Evolutionary conservation across 2,329 filamentous ascomycete species (phyloP).

Genomic region (Dactylellina parvicollis): DNA sequence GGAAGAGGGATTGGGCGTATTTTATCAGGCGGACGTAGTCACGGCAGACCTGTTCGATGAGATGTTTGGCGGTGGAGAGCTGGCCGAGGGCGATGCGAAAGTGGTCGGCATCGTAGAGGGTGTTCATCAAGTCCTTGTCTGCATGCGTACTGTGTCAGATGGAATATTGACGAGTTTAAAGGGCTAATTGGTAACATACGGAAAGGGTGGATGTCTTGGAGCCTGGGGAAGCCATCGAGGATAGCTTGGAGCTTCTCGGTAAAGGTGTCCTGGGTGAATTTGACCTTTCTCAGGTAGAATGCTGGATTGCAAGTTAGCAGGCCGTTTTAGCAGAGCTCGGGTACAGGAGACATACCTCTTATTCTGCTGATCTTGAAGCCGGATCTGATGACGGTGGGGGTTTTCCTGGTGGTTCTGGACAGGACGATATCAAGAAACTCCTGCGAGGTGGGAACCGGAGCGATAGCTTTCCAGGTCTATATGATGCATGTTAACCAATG

Average conservation of each 20-base stretch:
- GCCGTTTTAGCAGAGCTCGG: background rate
- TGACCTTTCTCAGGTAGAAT: conserved; percentile 98
- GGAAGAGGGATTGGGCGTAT: conserved; percentile 95
- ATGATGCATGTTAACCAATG: conserved; percentile 16
- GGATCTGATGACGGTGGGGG: conserved; percentile 93
- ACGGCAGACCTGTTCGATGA: conserved; percentile 94
- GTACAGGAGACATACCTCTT: conserved; percentile 64
- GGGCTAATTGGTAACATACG: conserved; percentile 68
- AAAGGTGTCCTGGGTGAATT: conserved; percentile 97
- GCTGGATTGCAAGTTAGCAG: conserved; percentile 63
- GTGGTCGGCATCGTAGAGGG: conserved; percentile 97
- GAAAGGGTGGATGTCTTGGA: conserved; percentile 95
- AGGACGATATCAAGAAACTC: conserved; percentile 98
- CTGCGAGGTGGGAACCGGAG: conserved; percentile 87
- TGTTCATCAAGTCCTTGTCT: conserved; percentile 89
- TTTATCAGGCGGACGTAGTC: conserved; percentile 97
- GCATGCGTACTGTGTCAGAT: conserved; percentile 54
- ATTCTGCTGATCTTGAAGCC: conserved; percentile 98
- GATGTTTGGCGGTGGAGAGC: conserved; percentile 91
- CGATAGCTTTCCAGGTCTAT: conserved; percentile 76
- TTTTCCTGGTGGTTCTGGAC: conserved; percentile 86
- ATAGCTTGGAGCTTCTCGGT: conserved; percentile 91
- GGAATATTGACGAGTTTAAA: background rate
- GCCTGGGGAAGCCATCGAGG: conserved; percentile 88
- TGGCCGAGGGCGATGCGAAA: conserved; percentile 97